Evolutionary conservation across 768 basidiomycete species (phyloP), one percentile per base, ranked within the genome.

Genomic region (Termitomyces sp.): DNA sequence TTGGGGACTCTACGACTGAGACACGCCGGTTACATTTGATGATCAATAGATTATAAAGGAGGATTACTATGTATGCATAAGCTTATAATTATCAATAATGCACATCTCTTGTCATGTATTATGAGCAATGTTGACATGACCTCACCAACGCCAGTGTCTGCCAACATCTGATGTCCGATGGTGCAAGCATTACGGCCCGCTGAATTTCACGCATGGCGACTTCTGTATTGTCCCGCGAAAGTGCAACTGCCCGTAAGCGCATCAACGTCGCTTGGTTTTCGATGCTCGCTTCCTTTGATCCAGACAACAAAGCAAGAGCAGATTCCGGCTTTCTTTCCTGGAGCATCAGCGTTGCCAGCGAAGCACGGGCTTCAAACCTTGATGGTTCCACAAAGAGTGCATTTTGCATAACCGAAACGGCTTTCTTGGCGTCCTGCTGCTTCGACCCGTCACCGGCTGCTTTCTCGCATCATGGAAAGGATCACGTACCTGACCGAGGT

Each of bases 401-500:
- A 55, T 78, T 79, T 67, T 91, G 87, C 0, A 79, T 78, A 8
- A 81, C 73, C 30, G 78, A 71, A 15, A 81, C 61, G 0, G 89
- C 87, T 63, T 78, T 76, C 53, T 66, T 67, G 16, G 70, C 59
- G 54, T 86, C 78, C 16, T 75, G 75, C 88, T 89, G 63, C 15
- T 39, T 53, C 1, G 41, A 31, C 36, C 39, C 36, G 30, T 58
- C 20, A 47, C n/a, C 46, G 27, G 33, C 47, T n/a, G 34, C 20
- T 45, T 51, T 2, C 33, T 30, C 7, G 15, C 18, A 36, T 24
- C 53, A 54, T 27, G 4, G 27, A 22, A 22, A 48, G 51, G 30
- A 55, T 55, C 22, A 72, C 75, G 58, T 65, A 91, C 92, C 81
- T 86, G 84, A n/a, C 79, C 78, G 22, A 95, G 81, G 66, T 87